Conservation (phyloP, 768 basidiomycete species). For the Lactarius akahatsu region DNA sequence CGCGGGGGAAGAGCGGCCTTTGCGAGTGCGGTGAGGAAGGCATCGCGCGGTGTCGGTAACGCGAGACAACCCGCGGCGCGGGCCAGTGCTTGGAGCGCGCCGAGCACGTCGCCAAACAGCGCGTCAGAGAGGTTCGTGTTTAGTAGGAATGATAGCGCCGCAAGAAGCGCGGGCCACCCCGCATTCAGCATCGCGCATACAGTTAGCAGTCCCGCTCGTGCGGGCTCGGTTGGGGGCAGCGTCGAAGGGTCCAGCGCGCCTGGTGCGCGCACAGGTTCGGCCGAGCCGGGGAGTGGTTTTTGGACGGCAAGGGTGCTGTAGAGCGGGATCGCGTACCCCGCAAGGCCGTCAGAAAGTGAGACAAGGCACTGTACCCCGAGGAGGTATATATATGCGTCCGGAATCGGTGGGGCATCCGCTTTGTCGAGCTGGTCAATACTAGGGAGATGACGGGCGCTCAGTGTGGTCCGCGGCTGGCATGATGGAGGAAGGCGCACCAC, state of each 20-base stretch:
- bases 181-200: slow-evolving; percentile 79
- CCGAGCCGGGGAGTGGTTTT: slow-evolving; percentile 56
- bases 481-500: slow-evolving; percentile 53
- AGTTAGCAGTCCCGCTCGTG: slow-evolving; percentile 57
- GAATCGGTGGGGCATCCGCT: slow-evolving; percentile 89
- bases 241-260: slow-evolving; percentile 64
- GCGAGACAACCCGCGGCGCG: slow-evolving; percentile 89
- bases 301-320: slow-evolving; percentile 72
- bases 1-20: slow-evolving; percentile 90
- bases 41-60: slow-evolving; percentile 84
- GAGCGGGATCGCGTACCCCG: slow-evolving; percentile 69
- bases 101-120: slow-evolving; percentile 83
- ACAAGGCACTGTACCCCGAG: slow-evolving; percentile 86
- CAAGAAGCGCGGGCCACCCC: slow-evolving; percentile 91
- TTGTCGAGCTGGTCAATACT: slow-evolving; percentile 99
- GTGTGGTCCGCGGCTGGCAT: slow-evolving; percentile 1
- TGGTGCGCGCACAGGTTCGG: slow-evolving; percentile 66
- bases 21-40: slow-evolving; percentile 86
- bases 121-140: slow-evolving; percentile 90
- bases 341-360: slow-evolving; percentile 84
- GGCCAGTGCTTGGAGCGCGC: slow-evolving; percentile 79
- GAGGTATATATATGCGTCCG: slow-evolving; percentile 92
- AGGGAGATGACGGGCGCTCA: neutral
- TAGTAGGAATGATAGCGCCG: slow-evolving; percentile 85
- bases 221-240: slow-evolving; percentile 52